Conservation (phyloP, 2,329 filamentous ascomycete genomes). For the Coniochaeta sp. region DNA sequence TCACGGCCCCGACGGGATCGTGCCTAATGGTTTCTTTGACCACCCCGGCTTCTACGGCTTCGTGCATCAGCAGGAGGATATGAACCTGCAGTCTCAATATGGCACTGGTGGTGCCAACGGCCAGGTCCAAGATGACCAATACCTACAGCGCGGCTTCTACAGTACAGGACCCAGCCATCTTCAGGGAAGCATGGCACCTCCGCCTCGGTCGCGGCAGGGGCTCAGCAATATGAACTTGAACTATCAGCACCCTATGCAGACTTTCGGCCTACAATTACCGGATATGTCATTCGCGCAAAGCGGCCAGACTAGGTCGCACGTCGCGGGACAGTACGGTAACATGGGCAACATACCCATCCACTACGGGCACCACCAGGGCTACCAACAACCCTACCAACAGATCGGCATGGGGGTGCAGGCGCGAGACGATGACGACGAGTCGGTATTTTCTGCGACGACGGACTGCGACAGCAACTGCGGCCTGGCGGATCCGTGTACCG, state of each 20-base stretch:
- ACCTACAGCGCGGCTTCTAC: not conserved
- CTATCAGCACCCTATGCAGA: not conserved
- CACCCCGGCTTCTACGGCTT: not conserved
- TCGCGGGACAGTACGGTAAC: not conserved
- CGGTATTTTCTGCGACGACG: constrained; percentile 11
- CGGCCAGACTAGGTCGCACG: not conserved
- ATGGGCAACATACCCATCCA: not conserved
- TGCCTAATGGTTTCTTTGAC: not conserved
- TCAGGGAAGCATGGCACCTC: not conserved
- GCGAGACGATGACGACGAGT: constrained; percentile 16
- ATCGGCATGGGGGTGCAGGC: not conserved
- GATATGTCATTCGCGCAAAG: not conserved
- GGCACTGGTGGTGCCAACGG: not conserved
- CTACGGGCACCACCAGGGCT: not conserved
- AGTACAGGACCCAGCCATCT: not conserved
- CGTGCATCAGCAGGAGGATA: not conserved
- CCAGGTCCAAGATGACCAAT: not conserved
- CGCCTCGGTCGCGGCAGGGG: not conserved
- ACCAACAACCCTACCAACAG: not conserved
- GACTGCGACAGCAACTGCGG: constrained; percentile 20
- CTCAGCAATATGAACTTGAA: not conserved
- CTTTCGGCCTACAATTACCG: not conserved
- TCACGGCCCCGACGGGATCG: not conserved
- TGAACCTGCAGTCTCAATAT: not conserved
- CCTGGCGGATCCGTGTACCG: constrained; percentile 20